Evolutionary conservation across 257 asterid genomes (phyloP).

Genomic region (Thymus quinquecostatus): DNA sequence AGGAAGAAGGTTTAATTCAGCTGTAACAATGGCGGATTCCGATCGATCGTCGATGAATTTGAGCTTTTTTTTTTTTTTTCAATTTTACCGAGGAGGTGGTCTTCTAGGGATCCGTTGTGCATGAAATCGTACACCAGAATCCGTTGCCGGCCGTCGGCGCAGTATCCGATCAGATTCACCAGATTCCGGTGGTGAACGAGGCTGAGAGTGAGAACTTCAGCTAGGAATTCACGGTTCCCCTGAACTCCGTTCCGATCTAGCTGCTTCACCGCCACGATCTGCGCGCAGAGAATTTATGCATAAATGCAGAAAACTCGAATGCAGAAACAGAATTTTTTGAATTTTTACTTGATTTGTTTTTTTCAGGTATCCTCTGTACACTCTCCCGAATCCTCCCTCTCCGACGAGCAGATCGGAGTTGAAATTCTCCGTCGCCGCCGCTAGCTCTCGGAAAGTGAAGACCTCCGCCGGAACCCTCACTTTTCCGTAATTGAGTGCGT

Average conservation of each 20-base stretch:
- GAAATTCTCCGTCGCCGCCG: slow-evolving; percentile 77
- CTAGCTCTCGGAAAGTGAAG: slow-evolving; percentile 85
- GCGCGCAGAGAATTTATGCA: not conserved
- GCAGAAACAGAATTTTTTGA: not conserved
- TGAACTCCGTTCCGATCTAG: slow-evolving; percentile 57
- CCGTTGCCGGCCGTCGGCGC: slow-evolving; percentile 91
- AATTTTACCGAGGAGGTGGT: slow-evolving; percentile 68
- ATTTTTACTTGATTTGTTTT: slow-evolving; percentile 63
- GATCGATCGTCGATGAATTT: too few relatives aligned
- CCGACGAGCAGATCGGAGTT: slow-evolving; percentile 78
- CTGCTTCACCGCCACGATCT: slow-evolving; percentile 68
- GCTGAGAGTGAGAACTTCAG: slow-evolving; percentile 82
- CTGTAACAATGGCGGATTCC: too few relatives aligned
- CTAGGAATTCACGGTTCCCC: slow-evolving; percentile 58
- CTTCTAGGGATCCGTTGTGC: slow-evolving; percentile 79
- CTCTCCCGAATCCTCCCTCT: slow-evolving; percentile 96
- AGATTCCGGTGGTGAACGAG: slow-evolving; percentile 77
- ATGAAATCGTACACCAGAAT: slow-evolving; percentile 79
- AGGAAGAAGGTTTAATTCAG: too few relatives aligned
- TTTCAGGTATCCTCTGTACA: slow-evolving; percentile 76
- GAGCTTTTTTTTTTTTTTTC: too few relatives aligned
- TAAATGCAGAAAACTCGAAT: not conserved
- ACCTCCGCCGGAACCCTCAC: slow-evolving; percentile 69
- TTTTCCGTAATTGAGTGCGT: slow-evolving; percentile 48
- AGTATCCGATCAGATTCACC: slow-evolving; percentile 79